Base-by-base conservation (phyloP, 352 stramenopile genomes). In the Stramenopiles sp. region DNA sequence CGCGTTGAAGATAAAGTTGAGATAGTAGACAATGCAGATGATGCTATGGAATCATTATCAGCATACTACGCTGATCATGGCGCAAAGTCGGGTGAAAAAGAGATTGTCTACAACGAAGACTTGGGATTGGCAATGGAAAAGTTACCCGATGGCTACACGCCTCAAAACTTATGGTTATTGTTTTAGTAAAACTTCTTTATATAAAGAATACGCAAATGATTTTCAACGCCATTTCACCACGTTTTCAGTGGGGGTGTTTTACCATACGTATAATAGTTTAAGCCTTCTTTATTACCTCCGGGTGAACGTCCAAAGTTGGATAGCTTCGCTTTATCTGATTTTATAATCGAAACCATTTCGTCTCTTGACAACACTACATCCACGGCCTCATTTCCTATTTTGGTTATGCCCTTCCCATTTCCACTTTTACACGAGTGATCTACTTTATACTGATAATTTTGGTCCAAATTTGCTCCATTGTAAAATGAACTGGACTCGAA, bases 61-160 rank as follows among this genome's bases (percentile, higher is more conserved):
- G 90, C 90, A 0, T 97, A 96, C 84, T 94, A 94, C 75, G 90
- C 92, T 0, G 89, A 91, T 4, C 39, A 55, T 55, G 86, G 91
- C 7, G 91, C 92, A 84, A 93, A 93, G 84, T 89, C 92, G 78
- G 85, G 90, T 78, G 89, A 95, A 76, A 90, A 90, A 30, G 85
- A 84, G 0, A 85, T 88, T 0, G 87, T 89, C 31, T 95, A 89
- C 80, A 91, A 90, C 33, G 88, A 90, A 33, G 89, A 92, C 22
- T 86, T 96, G 22, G 89, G 91, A 7, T 85, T 95, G 8, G 91
- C 91, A 1, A 89, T 95, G 44, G 91, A 96, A 84, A 90, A 87
- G 76, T 86, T 95, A 0, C 90, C 90, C 0, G 87, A 91, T 44
- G 91, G 91, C 30, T 91, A 93, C 44, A 88, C 85, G 4, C 83